phyloP scores from a whole-genome alignment of 2,329 filamentous ascomycete species.

The Botrytis fabae region DNA sequence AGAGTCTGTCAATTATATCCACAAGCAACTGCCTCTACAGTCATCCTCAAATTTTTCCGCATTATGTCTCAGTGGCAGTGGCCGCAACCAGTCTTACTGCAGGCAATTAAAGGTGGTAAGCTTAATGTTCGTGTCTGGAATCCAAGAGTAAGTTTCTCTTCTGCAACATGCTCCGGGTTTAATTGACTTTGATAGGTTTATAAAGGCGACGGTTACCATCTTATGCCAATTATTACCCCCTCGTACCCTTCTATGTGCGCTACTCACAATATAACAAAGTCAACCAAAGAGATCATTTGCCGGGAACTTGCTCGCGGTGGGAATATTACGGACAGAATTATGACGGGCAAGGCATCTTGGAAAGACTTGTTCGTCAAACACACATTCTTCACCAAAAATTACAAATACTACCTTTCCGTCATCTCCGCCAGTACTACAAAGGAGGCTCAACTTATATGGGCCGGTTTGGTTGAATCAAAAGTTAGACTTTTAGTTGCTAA shows the following conservation, averaged over 20 bases:
- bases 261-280: slow-evolving; percentile 88
- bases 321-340: slow-evolving; percentile 76
- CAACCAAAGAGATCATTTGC: slow-evolving; percentile 81
- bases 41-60: slow-evolving; percentile 92
- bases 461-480: slow-evolving; percentile 90
- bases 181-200: slow-evolving; percentile 33
- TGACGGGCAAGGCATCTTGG: slow-evolving; percentile 75
- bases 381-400: slow-evolving; percentile 87
- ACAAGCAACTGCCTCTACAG: slow-evolving; percentile 81
- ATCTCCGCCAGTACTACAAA: slow-evolving; percentile 79
- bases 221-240: slow-evolving; percentile 98
- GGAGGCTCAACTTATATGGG: slow-evolving; percentile 84
- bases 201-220: slow-evolving; percentile 68
- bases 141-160: slow-evolving; percentile 63
- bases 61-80: slow-evolving; percentile 91
- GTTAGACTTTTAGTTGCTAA: slow-evolving; percentile 81
- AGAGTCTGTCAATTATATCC: slow-evolving; percentile 95
- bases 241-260: slow-evolving; percentile 98
- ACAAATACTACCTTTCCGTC: slow-evolving; percentile 94
- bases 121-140: slow-evolving; percentile 91
- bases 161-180: slow-evolving; percentile 24
- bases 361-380: slow-evolving; percentile 86
- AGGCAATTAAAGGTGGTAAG: slow-evolving; percentile 79
- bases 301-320: slow-evolving; percentile 77
- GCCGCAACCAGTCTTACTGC: slow-evolving; percentile 90